Base-by-base conservation (phyloP, 1,139 yeast genomes). In the Hemisphaericaspora xylanilytica region DNA sequence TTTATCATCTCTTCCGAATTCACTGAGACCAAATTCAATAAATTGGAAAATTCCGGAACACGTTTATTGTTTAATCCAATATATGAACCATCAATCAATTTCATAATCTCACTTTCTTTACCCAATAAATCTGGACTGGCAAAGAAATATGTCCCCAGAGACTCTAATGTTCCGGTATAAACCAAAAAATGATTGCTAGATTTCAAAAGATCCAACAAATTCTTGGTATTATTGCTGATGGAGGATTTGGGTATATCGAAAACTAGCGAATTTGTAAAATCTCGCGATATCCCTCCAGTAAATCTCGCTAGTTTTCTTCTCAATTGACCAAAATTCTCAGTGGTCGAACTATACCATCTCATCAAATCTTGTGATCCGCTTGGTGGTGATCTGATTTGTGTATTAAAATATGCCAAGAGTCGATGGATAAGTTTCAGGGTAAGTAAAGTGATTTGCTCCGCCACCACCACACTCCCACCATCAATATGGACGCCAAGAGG, bases 221-320 rank as follows among this genome's bases (percentile, higher is more conserved):
- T 62, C 48, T 76, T 76, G 34, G 73, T 70, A 35, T 73, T 72
- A 44, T 78, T 72, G 28, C 75, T 76, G 13, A 25, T 16, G 16
- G 81, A 78, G 12, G 56, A 54, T 1, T 60, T 43, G 1, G 72
- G 61, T 32, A 89, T 63, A 30, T 81, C 78, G 56, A 81, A 87
- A 15, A 81, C 81, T 21, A 83, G 70, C 0, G 94, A 75, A 55
- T 92, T 90, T 45, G 86, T 86, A 49, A 87, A 87, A 34, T 84
- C 80, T 38, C 81, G 73, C 7, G 85, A 77, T 17, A 89, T 66
- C 36, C 80, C 79, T 34, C 80, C 77, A 18, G 85, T 78, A 53
- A 90, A 87, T 52, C 96, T 79, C 16, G 87, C 78, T 41, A 90
- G 71, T 54, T 88, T 87, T 55, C 98, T 80, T 52, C 95, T 85